Conservation (phyloP, 2,329 filamentous ascomycete genomes). For the Coniochaeta sp. region DNA sequence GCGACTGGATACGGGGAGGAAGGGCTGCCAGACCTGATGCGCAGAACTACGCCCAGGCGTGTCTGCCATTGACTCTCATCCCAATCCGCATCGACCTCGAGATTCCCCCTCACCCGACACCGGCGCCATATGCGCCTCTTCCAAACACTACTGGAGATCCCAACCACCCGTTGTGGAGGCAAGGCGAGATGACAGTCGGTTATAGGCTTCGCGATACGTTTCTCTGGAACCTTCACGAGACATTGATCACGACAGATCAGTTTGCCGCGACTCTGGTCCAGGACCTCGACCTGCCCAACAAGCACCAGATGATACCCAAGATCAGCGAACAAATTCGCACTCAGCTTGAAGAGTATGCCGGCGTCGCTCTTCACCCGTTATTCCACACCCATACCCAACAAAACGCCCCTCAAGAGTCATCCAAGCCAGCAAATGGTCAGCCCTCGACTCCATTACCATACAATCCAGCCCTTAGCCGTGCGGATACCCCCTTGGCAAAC, state of each 20-base stretch:
- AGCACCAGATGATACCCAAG: constrained; percentile 60
- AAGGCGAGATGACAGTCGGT: constrained; percentile 71
- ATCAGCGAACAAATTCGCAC: constrained; percentile 93
- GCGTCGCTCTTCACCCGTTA: constrained; percentile 85
- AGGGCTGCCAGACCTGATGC: constrained; percentile 47
- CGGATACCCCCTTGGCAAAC: constrained; percentile 50
- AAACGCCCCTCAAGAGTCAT: constrained; percentile 20
- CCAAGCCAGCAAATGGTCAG: constrained; percentile 16
- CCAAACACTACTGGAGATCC: constrained; percentile 62
- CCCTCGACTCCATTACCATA: constrained; percentile 17
- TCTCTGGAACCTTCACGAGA: constrained; percentile 95
- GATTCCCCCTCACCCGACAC: constrained; percentile 70
- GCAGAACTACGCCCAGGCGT: constrained; percentile 58
- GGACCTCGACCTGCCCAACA: constrained; percentile 83
- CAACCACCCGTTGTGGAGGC: constrained; percentile 69
- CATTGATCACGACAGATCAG: constrained; percentile 86
- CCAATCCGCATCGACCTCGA: constrained; percentile 96
- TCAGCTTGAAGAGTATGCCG: constrained; percentile 92
- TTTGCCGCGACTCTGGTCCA: constrained; percentile 89
- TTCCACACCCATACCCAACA: constrained; percentile 59
- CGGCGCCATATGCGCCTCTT: constrained; percentile 51
- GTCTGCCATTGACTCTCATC: constrained; percentile 81
- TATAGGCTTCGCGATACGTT: constrained; percentile 94
- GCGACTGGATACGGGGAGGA: constrained; percentile 88
- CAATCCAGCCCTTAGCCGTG: constrained; percentile 31